Conservation (phyloP, 345 rosid genomes). For the Conringia planisiliqua region DNA sequence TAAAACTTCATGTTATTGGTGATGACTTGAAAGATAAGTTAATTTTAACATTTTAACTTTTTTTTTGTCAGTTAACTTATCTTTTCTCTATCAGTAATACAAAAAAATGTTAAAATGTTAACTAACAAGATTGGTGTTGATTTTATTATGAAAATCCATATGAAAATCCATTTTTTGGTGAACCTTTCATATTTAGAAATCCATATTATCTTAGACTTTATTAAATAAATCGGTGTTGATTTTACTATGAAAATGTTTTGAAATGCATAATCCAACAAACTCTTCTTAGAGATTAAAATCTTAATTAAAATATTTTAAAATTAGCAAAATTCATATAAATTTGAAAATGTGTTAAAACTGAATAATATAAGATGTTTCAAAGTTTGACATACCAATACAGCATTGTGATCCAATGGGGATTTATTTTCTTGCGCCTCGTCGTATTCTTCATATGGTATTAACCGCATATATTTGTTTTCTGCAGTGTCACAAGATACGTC, state of each 20-base stretch:
- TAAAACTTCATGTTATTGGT: too few relatives aligned
- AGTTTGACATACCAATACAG: background rate
- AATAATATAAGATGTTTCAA: background rate
- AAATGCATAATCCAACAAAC: background rate
- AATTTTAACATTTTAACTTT: too few relatives aligned
- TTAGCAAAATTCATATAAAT: background rate
- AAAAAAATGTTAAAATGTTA: too few relatives aligned
- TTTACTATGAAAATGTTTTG: background rate
- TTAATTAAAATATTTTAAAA: too few relatives aligned
- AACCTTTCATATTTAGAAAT: background rate
- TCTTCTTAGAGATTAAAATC: too few relatives aligned
- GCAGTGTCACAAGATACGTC: background rate
- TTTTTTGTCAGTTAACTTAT: too few relatives aligned
- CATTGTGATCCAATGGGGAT: background rate
- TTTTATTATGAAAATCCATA: too few relatives aligned
- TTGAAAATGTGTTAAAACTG: background rate
- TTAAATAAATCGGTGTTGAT: background rate
- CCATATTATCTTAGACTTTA: background rate
- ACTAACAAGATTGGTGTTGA: too few relatives aligned
- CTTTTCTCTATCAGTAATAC: too few relatives aligned
- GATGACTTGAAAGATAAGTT: too few relatives aligned
- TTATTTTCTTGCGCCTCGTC: background rate
- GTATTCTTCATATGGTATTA: background rate
- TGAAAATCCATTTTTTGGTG: too few relatives aligned
- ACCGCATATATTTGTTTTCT: background rate